Evolutionary conservation across 2,329 filamentous ascomycete genomes (phyloP).

Genomic region (Bipolaris gigantea): DNA sequence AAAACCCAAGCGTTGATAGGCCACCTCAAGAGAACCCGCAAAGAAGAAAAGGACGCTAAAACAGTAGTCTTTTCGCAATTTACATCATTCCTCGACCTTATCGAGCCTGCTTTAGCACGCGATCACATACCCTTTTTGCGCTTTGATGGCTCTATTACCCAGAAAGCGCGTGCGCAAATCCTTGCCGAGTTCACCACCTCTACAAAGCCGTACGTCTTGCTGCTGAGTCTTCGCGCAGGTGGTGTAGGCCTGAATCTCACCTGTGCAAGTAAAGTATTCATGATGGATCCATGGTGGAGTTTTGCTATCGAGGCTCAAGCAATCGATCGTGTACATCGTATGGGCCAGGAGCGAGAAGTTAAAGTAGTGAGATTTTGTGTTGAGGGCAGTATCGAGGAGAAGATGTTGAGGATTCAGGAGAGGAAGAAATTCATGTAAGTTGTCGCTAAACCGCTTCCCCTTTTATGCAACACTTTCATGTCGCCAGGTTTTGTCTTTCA

Average conservation of each 20-base stretch:
- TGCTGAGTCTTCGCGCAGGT: constrained; percentile 84
- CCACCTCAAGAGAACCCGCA: constrained; percentile 70
- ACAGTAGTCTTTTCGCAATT: constrained; percentile 97
- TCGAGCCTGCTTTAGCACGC: constrained; percentile 74
- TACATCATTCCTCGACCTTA: constrained; percentile 90
- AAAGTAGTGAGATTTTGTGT: constrained; percentile 87
- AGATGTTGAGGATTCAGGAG: constrained; percentile 92
- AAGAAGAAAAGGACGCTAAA: constrained; percentile 70
- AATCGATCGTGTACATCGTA: constrained; percentile 94
- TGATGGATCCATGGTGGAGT: constrained; percentile 99
- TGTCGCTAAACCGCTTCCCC: not conserved
- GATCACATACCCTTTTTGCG: constrained; percentile 79
- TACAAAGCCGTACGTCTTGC: constrained; percentile 68
- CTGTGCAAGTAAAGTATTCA: constrained; percentile 83
- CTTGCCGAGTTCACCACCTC: constrained; percentile 67
- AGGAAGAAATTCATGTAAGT: constrained; percentile 94
- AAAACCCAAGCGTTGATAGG: constrained; percentile 82
- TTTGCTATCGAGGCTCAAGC: constrained; percentile 96
- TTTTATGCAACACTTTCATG: too few species aligned
- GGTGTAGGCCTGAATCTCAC: constrained; percentile 94
- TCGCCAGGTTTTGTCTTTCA: not conserved
- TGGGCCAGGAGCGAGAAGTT: constrained; percentile 89
- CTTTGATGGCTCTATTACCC: constrained; percentile 86
- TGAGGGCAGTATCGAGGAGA: constrained; percentile 86
- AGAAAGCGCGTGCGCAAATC: constrained; percentile 79